Base-by-base conservation (phyloP, 441 rosid genomes). In the Eutrema salsugineum region DNA sequence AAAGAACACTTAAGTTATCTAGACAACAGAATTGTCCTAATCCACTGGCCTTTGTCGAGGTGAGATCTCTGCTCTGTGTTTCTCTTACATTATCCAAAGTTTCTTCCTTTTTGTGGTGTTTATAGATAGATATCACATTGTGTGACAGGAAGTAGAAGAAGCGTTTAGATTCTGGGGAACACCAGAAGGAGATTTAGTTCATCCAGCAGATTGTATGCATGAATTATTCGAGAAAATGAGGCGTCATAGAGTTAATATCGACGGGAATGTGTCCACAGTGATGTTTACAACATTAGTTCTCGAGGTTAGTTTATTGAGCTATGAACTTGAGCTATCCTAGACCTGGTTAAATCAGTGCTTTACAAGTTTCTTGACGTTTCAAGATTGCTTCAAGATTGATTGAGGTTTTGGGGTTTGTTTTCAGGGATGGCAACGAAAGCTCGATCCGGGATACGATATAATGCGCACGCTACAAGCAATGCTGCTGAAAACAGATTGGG, bases 361-460 rank as follows among this genome's bases (percentile, higher is more conserved):
- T 39, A 20, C 11, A 32, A 24, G 36, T 33, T 4, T 63, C 27
- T 17, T 63, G 33, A n/a, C 33, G 56, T 14, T 32, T 55, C 9
- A 73, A 36, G 36, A 3, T 22, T 66, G 72, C 42, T 65, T 73
- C 43, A 42, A 55, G 6, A 55, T 28, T 24, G 57, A 58, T 30
- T 49, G 50, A 63, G 46, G 35, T 57, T 28, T 68, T 49, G 9
- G 5, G 44, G 4, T 63, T 11, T 6, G 3, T 22, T 30, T 56
- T 44, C 43, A 83, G 87, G 91, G 87, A 3, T 84, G 91, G 91
- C 91, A 86, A 65, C 53, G 83, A 44, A 86, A 86, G 48, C 85
- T 86, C 2, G 91, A 86, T 75, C 88, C 90, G 2, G 85, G 74
- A 32, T 80, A 83, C 14, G 80, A 86, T 53, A 82, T 84, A 43